Evolutionary conservation across 2,329 filamentous ascomycete genomes (phyloP).

Genomic region (Diaporthe velutina): DNA sequence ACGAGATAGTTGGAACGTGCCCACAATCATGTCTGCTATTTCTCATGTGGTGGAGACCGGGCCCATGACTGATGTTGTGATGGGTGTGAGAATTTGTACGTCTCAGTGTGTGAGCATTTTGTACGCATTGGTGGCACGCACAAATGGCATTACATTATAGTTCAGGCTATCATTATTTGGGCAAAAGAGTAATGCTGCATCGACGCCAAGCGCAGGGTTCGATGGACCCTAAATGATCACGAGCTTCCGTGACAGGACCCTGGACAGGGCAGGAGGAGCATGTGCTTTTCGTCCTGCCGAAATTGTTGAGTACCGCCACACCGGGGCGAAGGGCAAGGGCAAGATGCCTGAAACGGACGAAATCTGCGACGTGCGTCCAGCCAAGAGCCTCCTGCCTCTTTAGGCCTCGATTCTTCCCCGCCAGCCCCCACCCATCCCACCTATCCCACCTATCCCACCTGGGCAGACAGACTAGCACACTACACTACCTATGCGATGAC

Average conservation of each 20-base stretch:
- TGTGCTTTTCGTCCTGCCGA: constrained; percentile 20
- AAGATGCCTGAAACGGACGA: constrained; percentile 18
- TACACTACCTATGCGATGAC: not conserved
- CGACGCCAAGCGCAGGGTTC: not conserved
- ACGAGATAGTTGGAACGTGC: not conserved
- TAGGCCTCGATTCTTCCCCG: not conserved
- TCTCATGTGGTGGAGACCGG: not conserved
- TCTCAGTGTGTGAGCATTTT: not conserved
- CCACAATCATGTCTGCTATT: not conserved
- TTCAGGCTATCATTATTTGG: not conserved
- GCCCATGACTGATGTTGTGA: not conserved
- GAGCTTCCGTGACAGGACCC: constrained; percentile 1
- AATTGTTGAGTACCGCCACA: constrained; percentile 20
- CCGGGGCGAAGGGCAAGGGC: constrained; percentile 1
- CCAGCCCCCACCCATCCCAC: not conserved
- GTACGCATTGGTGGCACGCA: not conserved
- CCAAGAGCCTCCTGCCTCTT: constrained; percentile 19
- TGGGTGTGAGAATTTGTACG: no score
- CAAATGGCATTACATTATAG: no score
- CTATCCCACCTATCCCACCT: not conserved
- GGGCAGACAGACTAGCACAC: no score
- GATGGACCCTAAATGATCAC: not conserved
- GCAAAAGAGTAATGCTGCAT: not conserved
- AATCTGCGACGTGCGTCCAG: constrained; percentile 16
- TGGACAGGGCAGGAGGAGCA: not conserved